Evolutionary conservation across 148 eudicot species (phyloP), one percentile per base, ranked within the genome.

Genomic region (Hydrangea macrophylla): DNA sequence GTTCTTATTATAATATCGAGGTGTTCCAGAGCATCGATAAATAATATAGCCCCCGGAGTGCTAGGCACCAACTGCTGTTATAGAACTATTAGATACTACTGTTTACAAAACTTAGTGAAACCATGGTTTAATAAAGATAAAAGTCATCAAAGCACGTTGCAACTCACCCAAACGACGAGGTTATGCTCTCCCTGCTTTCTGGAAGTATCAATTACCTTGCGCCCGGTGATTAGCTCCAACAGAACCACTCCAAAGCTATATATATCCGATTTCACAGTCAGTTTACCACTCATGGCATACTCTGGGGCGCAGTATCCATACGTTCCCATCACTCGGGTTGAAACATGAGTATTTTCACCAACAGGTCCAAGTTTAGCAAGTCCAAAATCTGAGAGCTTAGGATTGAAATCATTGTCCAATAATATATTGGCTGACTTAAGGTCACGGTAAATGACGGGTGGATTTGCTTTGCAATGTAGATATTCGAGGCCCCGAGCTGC

Each of bases 391-490:
- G 96, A 93, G 33, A 90, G 85, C 76, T 84, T 90, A 13, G 90
- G 86, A 51, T 85, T 85, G 70, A 83, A 93, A 2, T 86, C 82
- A 13, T 77, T 68, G 42, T 90, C 96, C 80, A 93, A 69, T 66
- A 90, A 70, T 63, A 93, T 93, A 70, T 93, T 93, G 42, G 96
- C 90, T 22, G 95, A 88, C 70, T 93, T 93, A 48, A 93, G 64
- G 70, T 93, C 98, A 9, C 98, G 90, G 60, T 90, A 93, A n/a
- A 90, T 93, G 53, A 92, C 98, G 2, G 98, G 94, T 60, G 96
- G 94, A 51, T 85, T 85, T 40, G 98, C 96, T 69, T 63, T 73
- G 74, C 88, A 84, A 35, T 90, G 96, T 42, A 90, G 92, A 73
- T 88, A 82, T 70, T 86, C 83, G 17, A 93, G 79, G 55, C 98